These are phyloP conservation scores for Xerocomus amazonicus DNA, from an alignment of 1,284 basidiomycete species.

Conservation along the genomic window DNA sequence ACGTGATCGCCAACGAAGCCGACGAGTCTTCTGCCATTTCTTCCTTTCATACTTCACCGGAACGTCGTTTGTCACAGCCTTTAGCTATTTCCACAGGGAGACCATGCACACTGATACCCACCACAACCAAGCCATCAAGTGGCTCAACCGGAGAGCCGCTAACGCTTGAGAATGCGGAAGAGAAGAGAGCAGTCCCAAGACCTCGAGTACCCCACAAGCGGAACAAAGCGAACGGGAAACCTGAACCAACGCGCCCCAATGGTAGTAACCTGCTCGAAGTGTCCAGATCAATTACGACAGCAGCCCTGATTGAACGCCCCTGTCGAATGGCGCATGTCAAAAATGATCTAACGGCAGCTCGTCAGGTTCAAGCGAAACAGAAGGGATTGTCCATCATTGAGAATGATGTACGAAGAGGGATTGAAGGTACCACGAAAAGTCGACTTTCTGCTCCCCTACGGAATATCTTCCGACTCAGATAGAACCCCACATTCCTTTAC, in stretches of 20 bases:
- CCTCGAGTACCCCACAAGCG: slow-evolving; percentile 18
- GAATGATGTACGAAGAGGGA: slow-evolving; percentile 26
- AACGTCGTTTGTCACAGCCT: slow-evolving; percentile 16
- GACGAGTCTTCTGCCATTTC: background rate
- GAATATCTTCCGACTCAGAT: slow-evolving; percentile 49
- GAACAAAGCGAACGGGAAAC: slow-evolving; percentile 12
- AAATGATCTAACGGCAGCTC: slow-evolving; percentile 2
- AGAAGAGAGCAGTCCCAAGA: slow-evolving; percentile 10
- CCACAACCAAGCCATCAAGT: slow-evolving; percentile 1
- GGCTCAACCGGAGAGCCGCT: slow-evolving; percentile 1
- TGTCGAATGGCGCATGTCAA: slow-evolving; percentile 15
- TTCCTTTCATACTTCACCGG: slow-evolving; percentile 2
- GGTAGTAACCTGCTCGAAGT: slow-evolving; percentile 2
- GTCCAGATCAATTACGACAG: slow-evolving; percentile 1
- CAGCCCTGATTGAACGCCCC: slow-evolving; percentile 13
- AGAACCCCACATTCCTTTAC: slow-evolving; percentile 16
- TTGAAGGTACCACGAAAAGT: slow-evolving; percentile 34
- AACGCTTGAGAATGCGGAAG: background rate
- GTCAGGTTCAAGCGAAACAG: slow-evolving; percentile 13
- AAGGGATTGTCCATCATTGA: slow-evolving; percentile 19
- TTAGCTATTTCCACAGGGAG: slow-evolving; percentile 10
- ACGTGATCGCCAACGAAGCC: slow-evolving; percentile 8
- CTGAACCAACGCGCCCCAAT: background rate
- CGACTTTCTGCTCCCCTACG: slow-evolving; percentile 45
- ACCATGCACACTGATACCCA: slow-evolving; percentile 12